Evolutionary conservation across 176 grass and related monocot genomes (phyloP).

Genomic region (Triticum aestivum): IWGSC_CS_RefSeq_v2.1 NC_057804.1:61363951-61364450

Average conservation of each 20-base stretch:
- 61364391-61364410: neutral
- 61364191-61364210: neutral
- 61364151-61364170: neutral
- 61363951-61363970: constrained; percentile 97
- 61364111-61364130: constrained; percentile 77
- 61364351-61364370: neutral
- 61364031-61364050: neutral
- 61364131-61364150: constrained; percentile 71
- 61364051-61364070: neutral
- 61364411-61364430: constrained; percentile 37
- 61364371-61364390: neutral
- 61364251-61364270: constrained; percentile 24
- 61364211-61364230: neutral
- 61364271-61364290: constrained; percentile 50
- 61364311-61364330: neutral
- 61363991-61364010: neutral
- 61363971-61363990: constrained; percentile 41
- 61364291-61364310: constrained; percentile 48
- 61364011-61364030: constrained; percentile 28
- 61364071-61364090: constrained; percentile 83
- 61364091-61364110: constrained; percentile 73
- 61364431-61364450: constrained; percentile 90
- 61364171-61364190: neutral
- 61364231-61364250: neutral
- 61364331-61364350: too few relatives aligned